Evolutionary conservation across 139 green algal genomes (phyloP), one percentile per base, ranked within the genome.

Genomic region (Zygnema circumcarinatum): DNA sequence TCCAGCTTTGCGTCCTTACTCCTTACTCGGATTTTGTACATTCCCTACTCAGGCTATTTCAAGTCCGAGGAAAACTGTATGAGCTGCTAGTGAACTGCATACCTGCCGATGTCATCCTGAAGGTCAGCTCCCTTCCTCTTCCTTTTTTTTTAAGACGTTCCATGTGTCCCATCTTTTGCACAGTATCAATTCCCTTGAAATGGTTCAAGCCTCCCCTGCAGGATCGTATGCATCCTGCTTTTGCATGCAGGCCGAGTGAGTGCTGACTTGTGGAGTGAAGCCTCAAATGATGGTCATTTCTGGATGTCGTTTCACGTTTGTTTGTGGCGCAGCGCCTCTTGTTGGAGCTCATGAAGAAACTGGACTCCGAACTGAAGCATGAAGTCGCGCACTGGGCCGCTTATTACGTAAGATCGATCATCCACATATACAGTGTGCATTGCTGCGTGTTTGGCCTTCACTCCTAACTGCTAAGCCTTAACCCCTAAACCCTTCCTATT

Each of bases 71-170:
- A 79, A 98, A 98, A 92, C 79, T 98, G 68, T 99, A 99, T 86
- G 96, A 99, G 93, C 94, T 99, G 83, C 91, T 99, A 38, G 92
- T 95, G 79, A 99, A 99, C 93, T 98, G 96, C 93, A 96, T 99
- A 42, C 97, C 97, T 0, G 92, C 96, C 0, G 95, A 98, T 87
- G 81, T 98, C 67, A 95, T 97, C 74, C 79, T 97, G 31, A 93
- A 93, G 90, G 67, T 88, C 33, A 79, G 86, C 81, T 2, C 56
- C 11, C 35, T 89, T 62, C 47, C 16, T 7, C 16, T 62, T 16
- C 56, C 32, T 7, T 35, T 78, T 40, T 82, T 68, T 7, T 36
- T 3, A 25, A 7, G 25, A 38, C 7, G 79, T 79, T 32, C 41
- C 69, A 25, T 79, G 25, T 7, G 76, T 7, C 11, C 22, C 67